Evolutionary conservation across 2,329 filamentous ascomycete species (phyloP), one percentile per base, ranked within the genome.

Genomic region (Botrytis aclada): DNA sequence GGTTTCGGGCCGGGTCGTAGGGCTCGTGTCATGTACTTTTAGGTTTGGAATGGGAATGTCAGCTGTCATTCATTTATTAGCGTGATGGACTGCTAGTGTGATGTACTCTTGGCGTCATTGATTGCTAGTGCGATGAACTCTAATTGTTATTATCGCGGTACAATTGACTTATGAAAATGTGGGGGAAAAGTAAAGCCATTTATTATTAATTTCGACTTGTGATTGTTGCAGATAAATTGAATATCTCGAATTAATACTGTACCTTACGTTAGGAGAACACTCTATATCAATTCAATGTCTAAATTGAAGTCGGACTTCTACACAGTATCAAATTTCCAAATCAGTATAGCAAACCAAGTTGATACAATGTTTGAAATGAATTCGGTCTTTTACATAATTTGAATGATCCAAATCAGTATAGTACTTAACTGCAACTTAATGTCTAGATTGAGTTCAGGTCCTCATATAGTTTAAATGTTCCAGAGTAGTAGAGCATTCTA

Each of bases 371-470:
- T n/a, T 45, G 8, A 3, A 45, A 16, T 29, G 0, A 29, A 10
- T 22, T 5, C 9, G 9, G 1, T 5, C 3, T 29, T 0, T 41
- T 7, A 29, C 0, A 10, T 18, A 4, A 7, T 9, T 4, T 29
- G 4, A 37, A 20, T 25, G 1, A 37, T 18, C 12, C 37, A 41
- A 10, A 29, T 5, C 1, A 20, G 25, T 62, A 18, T 4, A 41
- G 1, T 2, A 43, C 3, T 12, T 43, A 7, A 41, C 5, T 10
- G 18, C 0, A 0, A 16, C 12, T 43, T 7, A 4, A 9, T 9
- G 18, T 39, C 14, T 62, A 5, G 4, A 62, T 12, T n/a, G 1
- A 22, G n/a, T 5, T 25, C 0, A 34, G 8, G 0, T 10, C 20
- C 3, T 22, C 18, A 32, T 14, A 9, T 10, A 34, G 10, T 7